These are phyloP conservation scores for Bruguiera sexangula DNA, from an alignment of 345 rosid genomes.

Conservation along the genomic window DNA sequence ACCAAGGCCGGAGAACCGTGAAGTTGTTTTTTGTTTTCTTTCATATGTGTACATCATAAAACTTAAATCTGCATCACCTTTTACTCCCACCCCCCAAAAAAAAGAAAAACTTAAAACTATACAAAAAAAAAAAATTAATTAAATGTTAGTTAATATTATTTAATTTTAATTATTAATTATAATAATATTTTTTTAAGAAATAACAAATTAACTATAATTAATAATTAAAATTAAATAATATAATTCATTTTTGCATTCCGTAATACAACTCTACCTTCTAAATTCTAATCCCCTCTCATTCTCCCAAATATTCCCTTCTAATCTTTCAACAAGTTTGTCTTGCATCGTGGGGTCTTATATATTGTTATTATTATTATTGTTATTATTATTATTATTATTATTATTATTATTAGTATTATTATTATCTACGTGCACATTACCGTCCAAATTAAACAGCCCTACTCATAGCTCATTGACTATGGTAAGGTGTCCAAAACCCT, in stretches of 20 bases:
- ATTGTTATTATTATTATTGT: background rate
- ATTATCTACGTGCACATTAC: slow-evolving; percentile 14
- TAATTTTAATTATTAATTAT: no score
- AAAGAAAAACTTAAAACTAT: no score
- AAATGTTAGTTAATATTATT: no score
- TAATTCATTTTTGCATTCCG: no score
- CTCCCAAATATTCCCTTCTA: slow-evolving; percentile 70
- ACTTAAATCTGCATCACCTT: no score
- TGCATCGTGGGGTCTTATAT: slow-evolving; percentile 26
- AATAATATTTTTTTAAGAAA: no score
- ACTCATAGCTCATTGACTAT: slow-evolving; percentile 13
- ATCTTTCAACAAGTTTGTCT: slow-evolving; percentile 34
- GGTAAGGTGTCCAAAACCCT: slow-evolving; percentile 31
- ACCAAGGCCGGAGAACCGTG: slow-evolving; percentile 35
- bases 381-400: no score
- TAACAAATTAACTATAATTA: no score
- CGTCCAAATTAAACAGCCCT: background rate
- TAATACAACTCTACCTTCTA: slow-evolving; percentile 29
- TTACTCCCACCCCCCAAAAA: no score
- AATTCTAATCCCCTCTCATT: slow-evolving; percentile 45
- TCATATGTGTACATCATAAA: slow-evolving; percentile 18
- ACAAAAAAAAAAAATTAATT: no score
- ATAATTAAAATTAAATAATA: no score
- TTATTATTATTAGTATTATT: no score
- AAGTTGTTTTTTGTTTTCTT: slow-evolving; percentile 38